These are phyloP conservation scores for Isabelozyma pseudorhagii DNA, from an alignment of 805 yeast species.

Conservation along the genomic window DNA sequence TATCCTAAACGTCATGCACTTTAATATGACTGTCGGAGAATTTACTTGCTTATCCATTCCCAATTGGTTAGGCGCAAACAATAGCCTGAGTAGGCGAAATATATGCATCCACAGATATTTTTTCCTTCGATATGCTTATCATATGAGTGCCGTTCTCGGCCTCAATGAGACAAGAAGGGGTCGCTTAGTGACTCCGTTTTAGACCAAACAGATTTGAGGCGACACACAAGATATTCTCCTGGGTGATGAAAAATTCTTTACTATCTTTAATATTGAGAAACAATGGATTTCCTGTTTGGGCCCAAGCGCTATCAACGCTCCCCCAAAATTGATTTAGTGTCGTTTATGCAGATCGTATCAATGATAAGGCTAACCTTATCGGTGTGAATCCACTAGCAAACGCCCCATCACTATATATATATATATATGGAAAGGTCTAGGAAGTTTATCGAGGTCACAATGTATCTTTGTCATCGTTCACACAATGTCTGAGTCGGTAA, in stretches of 20 bases:
- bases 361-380: neutral
- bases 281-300: neutral
- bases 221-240: neutral
- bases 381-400: neutral
- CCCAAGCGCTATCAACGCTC: neutral
- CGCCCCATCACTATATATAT: neutral
- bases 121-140: neutral
- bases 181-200: neutral
- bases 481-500: neutral
- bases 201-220: neutral
- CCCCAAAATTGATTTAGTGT: neutral
- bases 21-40: neutral
- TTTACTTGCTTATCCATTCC: neutral
- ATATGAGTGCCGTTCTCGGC: neutral
- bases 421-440: neutral
- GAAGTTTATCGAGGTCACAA: neutral
- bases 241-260: neutral
- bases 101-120: neutral
- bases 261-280: neutral
- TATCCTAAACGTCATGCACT: neutral
- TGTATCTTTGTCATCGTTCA: neutral
- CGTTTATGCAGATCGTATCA: neutral
- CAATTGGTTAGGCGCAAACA: neutral
- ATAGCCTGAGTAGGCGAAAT: neutral
- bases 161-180: neutral